Percentiles rank a stretch among this genome's conserved stretches.
Conservation (phyloP, 768 basidiomycete species). For the Lentinula guzmanii region DNA sequence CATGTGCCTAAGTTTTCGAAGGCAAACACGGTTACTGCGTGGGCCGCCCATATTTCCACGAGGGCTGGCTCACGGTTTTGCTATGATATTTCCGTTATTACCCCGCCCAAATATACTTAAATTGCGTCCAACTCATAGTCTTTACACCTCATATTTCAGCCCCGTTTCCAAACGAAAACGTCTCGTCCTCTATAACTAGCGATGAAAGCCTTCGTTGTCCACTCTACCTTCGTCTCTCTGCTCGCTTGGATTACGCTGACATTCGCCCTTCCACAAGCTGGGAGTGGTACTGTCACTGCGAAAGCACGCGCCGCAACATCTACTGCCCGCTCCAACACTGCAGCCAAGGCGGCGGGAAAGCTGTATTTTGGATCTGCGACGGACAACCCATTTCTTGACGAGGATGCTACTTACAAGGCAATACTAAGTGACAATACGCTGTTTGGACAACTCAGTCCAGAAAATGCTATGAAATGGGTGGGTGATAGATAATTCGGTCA, state of each 20-base stretch:
- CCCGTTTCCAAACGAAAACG: neutral
- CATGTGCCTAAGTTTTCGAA: neutral
- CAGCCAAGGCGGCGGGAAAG: slow-evolving; percentile 28
- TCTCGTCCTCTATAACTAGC: neutral
- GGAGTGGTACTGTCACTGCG: neutral
- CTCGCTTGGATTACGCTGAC: neutral
- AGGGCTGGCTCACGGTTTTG: neutral
- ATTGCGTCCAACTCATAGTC: neutral
- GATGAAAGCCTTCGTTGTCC: neutral
- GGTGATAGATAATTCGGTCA: neutral
- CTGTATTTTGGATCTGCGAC: slow-evolving; percentile 39
- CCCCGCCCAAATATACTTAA: neutral
- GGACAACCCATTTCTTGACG: slow-evolving; percentile 30
- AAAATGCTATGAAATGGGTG: slow-evolving; percentile 35
- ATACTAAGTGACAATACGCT: slow-evolving; percentile 22
- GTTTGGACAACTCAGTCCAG: slow-evolving; percentile 33
- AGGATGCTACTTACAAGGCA: slow-evolving; percentile 24
- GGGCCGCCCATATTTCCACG: neutral
- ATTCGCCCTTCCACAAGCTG: neutral
- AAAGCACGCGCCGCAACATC: slow-evolving; percentile 2
- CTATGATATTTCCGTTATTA: neutral
- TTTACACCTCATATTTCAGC: neutral
- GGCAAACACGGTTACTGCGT: neutral
- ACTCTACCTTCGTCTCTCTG: neutral
- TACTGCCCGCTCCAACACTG: slow-evolving; percentile 18